Percentiles rank a stretch among this genome's conserved stretches.
These are phyloP conservation scores for Alternaria longipes DNA, from an alignment of 2,329 filamentous ascomycete species.

Conservation along the genomic window DNA sequence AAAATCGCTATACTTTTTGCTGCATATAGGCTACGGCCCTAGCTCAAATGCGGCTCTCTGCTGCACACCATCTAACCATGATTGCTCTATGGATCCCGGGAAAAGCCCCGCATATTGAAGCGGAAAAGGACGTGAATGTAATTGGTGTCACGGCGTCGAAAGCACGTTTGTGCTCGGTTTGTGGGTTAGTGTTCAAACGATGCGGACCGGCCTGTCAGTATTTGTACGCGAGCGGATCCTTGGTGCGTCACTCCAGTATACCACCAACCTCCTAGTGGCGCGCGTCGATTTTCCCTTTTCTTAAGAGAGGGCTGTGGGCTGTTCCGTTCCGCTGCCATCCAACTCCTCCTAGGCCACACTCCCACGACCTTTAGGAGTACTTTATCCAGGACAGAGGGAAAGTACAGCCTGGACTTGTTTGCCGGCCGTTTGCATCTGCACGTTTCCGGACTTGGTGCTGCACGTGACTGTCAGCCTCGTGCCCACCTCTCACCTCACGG, in stretches of 20 bases:
- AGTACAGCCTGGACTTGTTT: not conserved
- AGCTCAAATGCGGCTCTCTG: constrained; percentile 21
- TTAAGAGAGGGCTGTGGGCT: constrained; percentile 11
- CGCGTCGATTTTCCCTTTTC: constrained; percentile 4
- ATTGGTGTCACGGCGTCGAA: constrained; percentile 35
- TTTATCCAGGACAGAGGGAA: not conserved
- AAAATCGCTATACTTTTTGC: constrained; percentile 20
- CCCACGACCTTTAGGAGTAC: not conserved
- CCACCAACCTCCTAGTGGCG: constrained; percentile 13
- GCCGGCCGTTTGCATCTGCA: constrained; percentile 5
- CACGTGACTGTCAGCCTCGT: constrained; percentile 2
- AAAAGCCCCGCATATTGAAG: constrained; percentile 21
- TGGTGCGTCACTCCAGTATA: constrained; percentile 32
- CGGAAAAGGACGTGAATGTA: constrained; percentile 21
- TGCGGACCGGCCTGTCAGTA: constrained; percentile 32
- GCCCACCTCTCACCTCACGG: not conserved
- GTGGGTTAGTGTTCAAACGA: constrained; percentile 34
- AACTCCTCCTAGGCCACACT: not conserved
- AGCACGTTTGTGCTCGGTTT: constrained; percentile 34
- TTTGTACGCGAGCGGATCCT: constrained; percentile 37
- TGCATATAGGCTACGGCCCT: constrained; percentile 27
- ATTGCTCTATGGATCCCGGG: constrained; percentile 11
- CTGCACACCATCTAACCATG: constrained; percentile 4
- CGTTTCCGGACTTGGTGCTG: not conserved
- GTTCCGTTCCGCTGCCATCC: not conserved